Base-by-base conservation (phyloP, 106 monocot species). In the Apostasia shenzhenica region DNA sequence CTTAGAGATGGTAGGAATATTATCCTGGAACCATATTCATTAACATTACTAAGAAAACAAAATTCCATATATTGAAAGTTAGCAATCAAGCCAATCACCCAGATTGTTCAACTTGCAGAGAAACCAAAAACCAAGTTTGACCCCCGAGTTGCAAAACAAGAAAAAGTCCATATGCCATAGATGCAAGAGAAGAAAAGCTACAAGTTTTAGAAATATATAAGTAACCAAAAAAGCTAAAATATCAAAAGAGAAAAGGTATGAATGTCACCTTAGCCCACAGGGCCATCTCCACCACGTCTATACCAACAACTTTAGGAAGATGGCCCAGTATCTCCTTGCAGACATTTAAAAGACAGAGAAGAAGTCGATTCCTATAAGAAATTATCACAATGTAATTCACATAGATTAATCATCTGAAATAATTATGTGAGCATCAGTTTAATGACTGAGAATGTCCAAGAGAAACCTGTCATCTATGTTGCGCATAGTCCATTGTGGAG, bases 211-310 rank as follows among this genome's bases (percentile, higher is more conserved):
- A 26, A 26, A 26, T 26, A 26, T 26, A 26, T 26, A 26, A 14
- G 46, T 26, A 66, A 74, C 8, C 41, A 70, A 56, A 42, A 58
- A 58, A 10, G 38, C 9, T 48, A 2, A 4, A 52, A 52, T 52
- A 52, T 52, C 43, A 46, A 7, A 54, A 39, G 57, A 8, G 52
- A 68, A 60, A 10, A 62, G 3, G 6, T 9, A 60, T 13, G 37
- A 47, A 57, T 54, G 67, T 54, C 55, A 99, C 97, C 92, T 99
- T 92, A 54, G 92, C 97, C 97, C 97, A 99, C 71, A 99, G 92
- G 81, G 97, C 97, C 87, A 99, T 83, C 73, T 99, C 97, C 49
- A 99, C 97, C 61, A 99, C 87, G 73, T 99, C 97, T 78, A 99
- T 82, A 38, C 97, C 97, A 77, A 92, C 87, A 79, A 99, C 79